A percentile compares a stretch with the other conserved stretches of the same genome.
Evolutionary conservation across 208 protist genomes (phyloP).

Genomic region (Phytomonas sp.): DNA sequence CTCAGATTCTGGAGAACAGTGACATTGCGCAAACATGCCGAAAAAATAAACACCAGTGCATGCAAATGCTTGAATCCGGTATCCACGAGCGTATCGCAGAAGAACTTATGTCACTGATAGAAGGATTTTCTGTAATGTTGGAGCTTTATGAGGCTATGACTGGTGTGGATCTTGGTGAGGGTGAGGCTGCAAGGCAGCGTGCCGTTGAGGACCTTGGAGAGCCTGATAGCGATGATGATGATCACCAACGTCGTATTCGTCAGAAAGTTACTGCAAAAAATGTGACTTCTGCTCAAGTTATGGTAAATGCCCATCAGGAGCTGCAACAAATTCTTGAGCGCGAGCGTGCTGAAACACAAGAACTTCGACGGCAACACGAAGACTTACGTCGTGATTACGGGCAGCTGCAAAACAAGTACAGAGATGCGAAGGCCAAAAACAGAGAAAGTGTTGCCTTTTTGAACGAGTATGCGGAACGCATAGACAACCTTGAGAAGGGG

Average conservation of each 20-base stretch:
- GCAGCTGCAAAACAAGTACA: slow-evolving; percentile 88
- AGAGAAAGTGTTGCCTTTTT: slow-evolving; percentile 58
- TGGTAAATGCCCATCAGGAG: slow-evolving; percentile 71
- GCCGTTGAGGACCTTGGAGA: slow-evolving; percentile 39
- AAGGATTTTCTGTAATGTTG: slow-evolving; percentile 65
- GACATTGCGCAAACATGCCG: slow-evolving; percentile 81
- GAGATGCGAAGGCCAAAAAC: slow-evolving; percentile 87
- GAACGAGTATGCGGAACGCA: slow-evolving; percentile 53
- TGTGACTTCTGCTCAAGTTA: slow-evolving; percentile 30
- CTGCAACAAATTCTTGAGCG: slow-evolving; percentile 61
- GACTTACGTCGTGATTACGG: slow-evolving; percentile 73
- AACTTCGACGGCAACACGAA: slow-evolving; percentile 65
- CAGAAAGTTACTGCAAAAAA: slow-evolving; percentile 16
- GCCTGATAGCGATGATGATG: slow-evolving; percentile 78
- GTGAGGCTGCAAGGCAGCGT: slow-evolving; percentile 42
- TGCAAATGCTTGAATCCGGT: slow-evolving; percentile 72
- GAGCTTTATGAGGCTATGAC: slow-evolving; percentile 84
- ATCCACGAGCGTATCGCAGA: slow-evolving; percentile 54
- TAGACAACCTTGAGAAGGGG: slow-evolving; percentile 49
- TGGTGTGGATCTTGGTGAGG: slow-evolving; percentile 78
- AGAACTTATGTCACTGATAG: slow-evolving; percentile 82
- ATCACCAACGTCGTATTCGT: slow-evolving; percentile 42
- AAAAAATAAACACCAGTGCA: slow-evolving; percentile 68
- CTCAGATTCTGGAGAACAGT: slow-evolving; percentile 67
- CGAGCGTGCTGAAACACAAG: slow-evolving; percentile 47